Evolutionary conservation across 179 eudicot genomes (phyloP).

Genomic region (Amaranthus tricolor): DNA sequence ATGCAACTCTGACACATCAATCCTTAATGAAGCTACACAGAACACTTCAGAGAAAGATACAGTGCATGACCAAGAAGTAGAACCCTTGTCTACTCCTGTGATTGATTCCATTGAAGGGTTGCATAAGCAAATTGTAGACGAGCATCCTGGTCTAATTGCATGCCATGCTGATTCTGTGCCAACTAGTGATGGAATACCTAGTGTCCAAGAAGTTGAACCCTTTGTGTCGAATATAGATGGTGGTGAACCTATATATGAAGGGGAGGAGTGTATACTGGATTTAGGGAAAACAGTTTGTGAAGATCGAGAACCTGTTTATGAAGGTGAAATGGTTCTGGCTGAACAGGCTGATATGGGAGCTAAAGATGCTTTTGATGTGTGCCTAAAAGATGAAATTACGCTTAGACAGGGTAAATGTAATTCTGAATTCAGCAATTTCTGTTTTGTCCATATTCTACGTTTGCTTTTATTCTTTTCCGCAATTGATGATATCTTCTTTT

Average conservation of each 20-base stretch:
- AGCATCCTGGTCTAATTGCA: slow-evolving; percentile 20
- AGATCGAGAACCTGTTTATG: slow-evolving; percentile 76
- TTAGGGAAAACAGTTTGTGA: slow-evolving; percentile 37
- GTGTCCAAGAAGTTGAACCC: slow-evolving; percentile 43
- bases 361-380: slow-evolving; percentile 32
- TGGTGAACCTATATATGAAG: slow-evolving; percentile 86
- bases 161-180: slow-evolving; percentile 40
- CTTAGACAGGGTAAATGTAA: slow-evolving; percentile 52
- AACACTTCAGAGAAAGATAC: slow-evolving; percentile 22
- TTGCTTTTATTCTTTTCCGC: background rate
- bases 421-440: slow-evolving; percentile 11
- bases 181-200: slow-evolving; percentile 32
- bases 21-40: slow-evolving; percentile 24
- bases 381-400: slow-evolving; percentile 41
- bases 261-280: slow-evolving; percentile 84
- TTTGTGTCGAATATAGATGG: slow-evolving; percentile 47
- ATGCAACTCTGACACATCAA: slow-evolving; percentile 25
- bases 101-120: slow-evolving; percentile 30
- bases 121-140: slow-evolving; percentile 28
- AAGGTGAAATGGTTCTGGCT: slow-evolving; percentile 81
- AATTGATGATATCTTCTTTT: slow-evolving; percentile 3
- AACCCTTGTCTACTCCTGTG: slow-evolving; percentile 21
- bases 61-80: slow-evolving; percentile 28
- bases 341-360: slow-evolving; percentile 56
- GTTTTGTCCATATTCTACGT: too few relatives aligned